Evolutionary conservation across 148 eudicot genomes (phyloP), one percentile per base, ranked within the genome.

Genomic region (Rhododendron ferrugineum): DNA sequence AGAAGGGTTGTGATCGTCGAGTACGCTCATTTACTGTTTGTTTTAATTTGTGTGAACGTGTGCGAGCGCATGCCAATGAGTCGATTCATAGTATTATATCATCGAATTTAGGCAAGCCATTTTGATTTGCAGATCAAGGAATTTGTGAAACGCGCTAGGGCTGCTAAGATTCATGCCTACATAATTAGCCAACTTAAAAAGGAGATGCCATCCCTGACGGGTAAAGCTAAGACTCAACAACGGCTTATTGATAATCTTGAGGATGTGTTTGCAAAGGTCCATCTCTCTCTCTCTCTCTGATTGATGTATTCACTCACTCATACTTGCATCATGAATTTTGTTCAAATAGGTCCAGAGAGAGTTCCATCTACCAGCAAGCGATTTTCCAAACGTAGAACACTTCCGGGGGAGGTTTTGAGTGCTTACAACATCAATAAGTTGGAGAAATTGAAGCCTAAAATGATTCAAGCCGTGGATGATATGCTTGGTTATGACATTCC

Each of bases 191-290:
- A 97, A 91, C 94, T 97, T 66, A 97, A 87, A 85, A 97, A 93
- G 84, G 99, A 95, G 94, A 97, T 97, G 98, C 98, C 98, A 82
- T 89, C 98, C 74, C 90, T 97, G 95, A 95, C 93, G 83, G 98
- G 99, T 86, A 97, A 95, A 87, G 92, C 88, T 60, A 97, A 97
- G 87, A 83, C 99, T 77, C 99, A 97, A 78, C 95, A 97, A 86
- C 88, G 92, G 70, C 89, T 97, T 16, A 91, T 93, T 80, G 98
- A 97, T 89, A 93, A 95, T 86, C 93, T 97, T 2, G 93, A 87
- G 84, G 92, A 88, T 6, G 99, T 93, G 85, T 97, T 97, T 85
- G 91, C 79, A 11, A 97, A 97, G 98, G 99, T 95, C 46, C 37
- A 6, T 42, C 44, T 70, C 64, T 68, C 84, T 75, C 26, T 42